Conservation (phyloP, 345 rosid species). For the Eucalyptus brandiana region DNA sequence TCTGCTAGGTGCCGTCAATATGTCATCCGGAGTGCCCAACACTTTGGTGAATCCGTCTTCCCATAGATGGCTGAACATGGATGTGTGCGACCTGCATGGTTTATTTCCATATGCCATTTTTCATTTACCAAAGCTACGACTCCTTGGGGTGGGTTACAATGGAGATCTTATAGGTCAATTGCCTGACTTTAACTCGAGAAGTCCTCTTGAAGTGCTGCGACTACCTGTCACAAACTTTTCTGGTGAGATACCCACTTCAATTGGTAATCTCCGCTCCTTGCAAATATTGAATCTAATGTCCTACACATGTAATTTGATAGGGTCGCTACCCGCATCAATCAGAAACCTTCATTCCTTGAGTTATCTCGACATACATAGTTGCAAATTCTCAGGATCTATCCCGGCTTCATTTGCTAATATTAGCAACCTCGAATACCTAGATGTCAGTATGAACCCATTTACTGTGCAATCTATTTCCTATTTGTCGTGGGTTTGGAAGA, state of each 20-base stretch:
- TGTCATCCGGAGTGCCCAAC: neutral
- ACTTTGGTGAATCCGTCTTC: neutral
- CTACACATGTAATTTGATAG: neutral
- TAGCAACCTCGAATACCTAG: no score
- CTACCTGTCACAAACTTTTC: neutral
- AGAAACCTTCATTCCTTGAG: neutral
- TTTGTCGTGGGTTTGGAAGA: neutral
- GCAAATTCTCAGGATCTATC: neutral
- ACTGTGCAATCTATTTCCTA: neutral
- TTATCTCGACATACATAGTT: neutral
- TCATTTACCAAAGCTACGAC: neutral
- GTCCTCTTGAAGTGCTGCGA: neutral
- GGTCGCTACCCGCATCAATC: neutral
- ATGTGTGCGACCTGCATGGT: neutral
- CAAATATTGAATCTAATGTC: no score
- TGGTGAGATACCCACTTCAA: neutral
- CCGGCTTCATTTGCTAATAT: neutral
- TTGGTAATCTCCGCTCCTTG: neutral
- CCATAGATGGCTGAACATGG: neutral
- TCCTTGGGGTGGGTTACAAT: neutral
- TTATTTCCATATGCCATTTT: neutral
- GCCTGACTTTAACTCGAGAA: neutral
- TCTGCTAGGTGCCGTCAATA: neutral
- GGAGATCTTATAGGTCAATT: neutral
- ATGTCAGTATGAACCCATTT: no score